Percentiles rank a stretch among this genome's conserved stretches.
Evolutionary conservation across 2,329 filamentous ascomycete species (phyloP).

Genomic region (Paecilomyces sp.): DNA sequence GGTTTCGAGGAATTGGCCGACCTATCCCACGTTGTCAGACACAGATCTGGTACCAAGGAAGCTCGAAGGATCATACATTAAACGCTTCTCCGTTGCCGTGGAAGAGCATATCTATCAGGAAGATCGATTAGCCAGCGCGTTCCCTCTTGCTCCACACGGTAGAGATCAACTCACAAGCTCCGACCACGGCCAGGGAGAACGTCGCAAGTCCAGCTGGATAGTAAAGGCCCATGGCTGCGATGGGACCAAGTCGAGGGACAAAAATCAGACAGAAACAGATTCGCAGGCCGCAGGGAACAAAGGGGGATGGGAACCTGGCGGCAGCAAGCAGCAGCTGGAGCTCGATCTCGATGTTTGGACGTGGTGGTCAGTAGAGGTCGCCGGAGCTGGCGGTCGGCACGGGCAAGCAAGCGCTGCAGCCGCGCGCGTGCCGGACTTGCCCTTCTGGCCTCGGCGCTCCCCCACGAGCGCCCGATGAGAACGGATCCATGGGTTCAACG

Average conservation of each 20-base stretch:
- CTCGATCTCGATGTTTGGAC: background rate
- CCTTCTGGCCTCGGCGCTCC: background rate
- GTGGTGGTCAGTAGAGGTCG: background rate
- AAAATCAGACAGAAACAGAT: background rate
- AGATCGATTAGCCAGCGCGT: background rate
- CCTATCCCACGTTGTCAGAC: conserved; percentile 41
- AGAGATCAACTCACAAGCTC: conserved; percentile 58
- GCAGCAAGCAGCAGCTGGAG: background rate
- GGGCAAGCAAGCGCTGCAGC: background rate
- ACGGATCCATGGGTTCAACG: background rate
- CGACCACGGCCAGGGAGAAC: conserved; percentile 64
- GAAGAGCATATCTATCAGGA: conserved; percentile 89
- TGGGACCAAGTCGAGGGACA: conserved; percentile 3
- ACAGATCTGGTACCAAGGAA: conserved; percentile 4
- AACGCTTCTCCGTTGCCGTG: conserved; percentile 93
- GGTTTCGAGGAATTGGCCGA: conserved; percentile 89
- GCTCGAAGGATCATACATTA: conserved; percentile 57
- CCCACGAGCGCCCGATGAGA: background rate
- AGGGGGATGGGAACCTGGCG: background rate
- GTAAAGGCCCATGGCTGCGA: conserved; percentile 57
- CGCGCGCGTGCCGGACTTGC: background rate
- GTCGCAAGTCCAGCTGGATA: conserved; percentile 65
- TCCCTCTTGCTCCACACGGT: background rate
- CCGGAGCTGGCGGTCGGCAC: background rate
- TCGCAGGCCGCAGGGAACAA: background rate